Conservation (phyloP, 164 flowering plant species). For the Stephania cephalantha region DNA sequence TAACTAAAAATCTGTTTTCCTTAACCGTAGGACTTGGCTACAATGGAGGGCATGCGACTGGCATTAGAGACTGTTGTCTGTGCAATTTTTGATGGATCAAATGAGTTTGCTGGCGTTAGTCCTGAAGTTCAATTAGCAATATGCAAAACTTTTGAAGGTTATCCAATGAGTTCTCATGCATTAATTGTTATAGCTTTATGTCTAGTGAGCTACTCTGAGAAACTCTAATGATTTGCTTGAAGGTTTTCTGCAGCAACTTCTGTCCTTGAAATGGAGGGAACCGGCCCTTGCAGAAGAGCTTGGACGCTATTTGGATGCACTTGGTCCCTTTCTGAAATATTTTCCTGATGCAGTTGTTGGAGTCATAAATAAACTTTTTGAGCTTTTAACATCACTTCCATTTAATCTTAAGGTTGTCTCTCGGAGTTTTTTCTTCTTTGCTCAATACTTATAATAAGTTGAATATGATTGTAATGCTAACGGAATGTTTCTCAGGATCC, state of each 20-base stretch:
- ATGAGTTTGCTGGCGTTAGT: slow-evolving; percentile 40
- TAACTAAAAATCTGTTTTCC: not conserved
- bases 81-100: slow-evolving; percentile 72
- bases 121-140: slow-evolving; percentile 51
- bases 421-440: not conserved
- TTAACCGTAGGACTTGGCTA: slow-evolving; percentile 48
- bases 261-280: slow-evolving; percentile 82
- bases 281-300: slow-evolving; percentile 70
- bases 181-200: slow-evolving; percentile 4
- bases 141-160: slow-evolving; percentile 75
- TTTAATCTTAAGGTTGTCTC: slow-evolving; percentile 51
- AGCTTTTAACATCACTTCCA: slow-evolving; percentile 83
- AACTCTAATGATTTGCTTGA: slow-evolving; percentile 24
- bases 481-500: slow-evolving; percentile 64
- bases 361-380: slow-evolving; percentile 89
- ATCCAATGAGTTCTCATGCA: slow-evolving; percentile 18
- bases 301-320: slow-evolving; percentile 72
- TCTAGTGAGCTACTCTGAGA: slow-evolving; percentile 10
- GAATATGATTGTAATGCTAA: not conserved
- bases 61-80: slow-evolving; percentile 70
- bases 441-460: not conserved
- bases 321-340: slow-evolving; percentile 82
- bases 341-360: slow-evolving; percentile 76
- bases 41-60: slow-evolving; percentile 79
- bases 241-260: slow-evolving; percentile 84